Evolutionary conservation across 257 asterid genomes (phyloP).

Genomic region (Paraleonurus japonicus): DNA sequence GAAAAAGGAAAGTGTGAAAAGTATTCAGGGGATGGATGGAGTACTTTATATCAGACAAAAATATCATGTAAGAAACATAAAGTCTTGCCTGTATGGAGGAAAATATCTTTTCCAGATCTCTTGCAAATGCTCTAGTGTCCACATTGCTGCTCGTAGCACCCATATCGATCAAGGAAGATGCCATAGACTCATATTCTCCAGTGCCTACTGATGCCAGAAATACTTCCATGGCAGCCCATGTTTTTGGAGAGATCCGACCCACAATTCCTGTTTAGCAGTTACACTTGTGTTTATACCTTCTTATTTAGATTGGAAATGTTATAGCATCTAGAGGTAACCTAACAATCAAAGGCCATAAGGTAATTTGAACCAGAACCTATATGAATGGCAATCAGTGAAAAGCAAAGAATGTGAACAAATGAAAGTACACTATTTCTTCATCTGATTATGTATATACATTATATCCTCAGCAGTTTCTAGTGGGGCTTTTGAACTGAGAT

Average conservation of each 20-base stretch:
- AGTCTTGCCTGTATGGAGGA: slow-evolving; percentile 76
- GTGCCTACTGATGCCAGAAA: slow-evolving; percentile 76
- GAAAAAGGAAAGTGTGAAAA: no score
- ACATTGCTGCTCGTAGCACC: slow-evolving; percentile 85
- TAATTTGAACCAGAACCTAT: slow-evolving; percentile 7
- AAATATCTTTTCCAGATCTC: slow-evolving; percentile 81
- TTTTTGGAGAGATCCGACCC: slow-evolving; percentile 92
- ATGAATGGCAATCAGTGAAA: neutral
- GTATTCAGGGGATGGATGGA: neutral
- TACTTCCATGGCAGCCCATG: slow-evolving; percentile 96
- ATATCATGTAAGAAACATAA: neutral
- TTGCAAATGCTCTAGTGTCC: slow-evolving; percentile 75
- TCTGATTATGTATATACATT: neutral
- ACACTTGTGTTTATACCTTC: slow-evolving; percentile 9
- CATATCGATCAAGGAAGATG: slow-evolving; percentile 91
- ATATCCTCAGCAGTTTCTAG: neutral
- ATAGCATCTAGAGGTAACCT: neutral
- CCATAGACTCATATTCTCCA: slow-evolving; percentile 84
- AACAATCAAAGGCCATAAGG: neutral
- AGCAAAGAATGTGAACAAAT: neutral
- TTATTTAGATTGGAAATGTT: neutral
- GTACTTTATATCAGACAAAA: slow-evolving; percentile 1
- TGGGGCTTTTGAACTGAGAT: neutral
- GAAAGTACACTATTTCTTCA: neutral
- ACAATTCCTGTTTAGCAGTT: slow-evolving; percentile 72